These are phyloP conservation scores for Lojkania enalia DNA, from an alignment of 2,329 filamentous ascomycete species.

Conservation along the genomic window DNA sequence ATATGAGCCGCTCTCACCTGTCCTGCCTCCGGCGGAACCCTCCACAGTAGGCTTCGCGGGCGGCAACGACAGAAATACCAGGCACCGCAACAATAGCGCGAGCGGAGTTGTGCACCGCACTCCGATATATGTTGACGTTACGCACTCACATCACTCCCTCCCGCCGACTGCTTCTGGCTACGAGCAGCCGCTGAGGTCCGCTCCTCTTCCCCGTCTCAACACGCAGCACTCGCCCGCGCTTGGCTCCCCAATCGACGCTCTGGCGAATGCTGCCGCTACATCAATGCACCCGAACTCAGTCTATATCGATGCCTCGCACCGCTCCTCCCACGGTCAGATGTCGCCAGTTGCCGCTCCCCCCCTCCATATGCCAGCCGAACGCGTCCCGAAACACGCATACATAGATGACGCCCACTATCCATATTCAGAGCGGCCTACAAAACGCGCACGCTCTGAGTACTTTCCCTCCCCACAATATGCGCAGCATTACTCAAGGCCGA, in stretches of 20 bases:
- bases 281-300: slow-evolving; percentile 44
- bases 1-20: slow-evolving; percentile 43
- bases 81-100: slow-evolving; percentile 11
- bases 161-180: not conserved
- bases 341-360: slow-evolving; percentile 23
- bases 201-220: slow-evolving; percentile 24
- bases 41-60: slow-evolving; percentile 27
- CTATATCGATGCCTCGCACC: slow-evolving; percentile 27
- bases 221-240: slow-evolving; percentile 28
- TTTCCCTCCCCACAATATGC: slow-evolving; percentile 49
- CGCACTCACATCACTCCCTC: not conserved
- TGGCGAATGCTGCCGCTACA: slow-evolving; percentile 47
- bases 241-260: slow-evolving; percentile 48
- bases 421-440: slow-evolving; percentile 57
- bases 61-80: slow-evolving; percentile 11
- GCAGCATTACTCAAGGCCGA: slow-evolving; percentile 46
- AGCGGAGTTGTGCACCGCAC: not conserved
- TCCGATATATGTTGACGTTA: not conserved
- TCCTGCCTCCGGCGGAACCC: slow-evolving; percentile 26
- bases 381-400: slow-evolving; percentile 28
- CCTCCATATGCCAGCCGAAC: slow-evolving; percentile 23
- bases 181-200: slow-evolving; percentile 22
- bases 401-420: slow-evolving; percentile 12
- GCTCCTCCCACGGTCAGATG: slow-evolving; percentile 21
- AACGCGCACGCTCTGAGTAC: slow-evolving; percentile 64